Evolutionary conservation across 768 basidiomycete species (phyloP), one percentile per base, ranked within the genome.

Genomic region (Mycena vulgaris): DNA sequence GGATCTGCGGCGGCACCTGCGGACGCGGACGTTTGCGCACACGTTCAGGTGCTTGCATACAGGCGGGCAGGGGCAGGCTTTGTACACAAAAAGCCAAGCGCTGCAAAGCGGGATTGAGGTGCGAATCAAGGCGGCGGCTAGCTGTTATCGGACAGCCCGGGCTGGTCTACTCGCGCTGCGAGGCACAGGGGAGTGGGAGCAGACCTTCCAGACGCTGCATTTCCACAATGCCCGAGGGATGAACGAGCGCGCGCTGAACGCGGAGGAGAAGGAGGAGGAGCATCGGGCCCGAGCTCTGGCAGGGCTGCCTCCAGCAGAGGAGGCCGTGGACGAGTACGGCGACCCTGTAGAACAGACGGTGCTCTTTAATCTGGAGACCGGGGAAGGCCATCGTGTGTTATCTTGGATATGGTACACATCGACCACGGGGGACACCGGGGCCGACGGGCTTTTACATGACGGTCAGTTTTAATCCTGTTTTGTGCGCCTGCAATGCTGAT

Each of bases 321-420:
- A 40, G 16, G 52, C 33, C 31, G 6, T 55, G 16, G 58, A 66
- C 25, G 35, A 53, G 5, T 63, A 52, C 6, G 58, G 59, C 13
- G 68, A 62, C 19, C 19, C 21, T 0, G 37, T 63, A 5, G 68
- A 61, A 19, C 42, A 27, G 11, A 67, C 64, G 27, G 39, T 55
- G 10, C 56, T 61, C 2, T 66, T 64, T 60, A 51, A 37, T 39
- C 40, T 74, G 30, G 63, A 66, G 27, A 40, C 62, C 0, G 65
- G 74, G 10, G 72, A 75, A 31, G 76, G 76, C 0, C 35, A 21
- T 1, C 56, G 73, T 9, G 16, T 30, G 0, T 53, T 73, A 0
- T 76, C 67, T 7, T 77, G 76, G 76, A 75, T 75, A 33, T 76
- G 76, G 75, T 73, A 64, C 37, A 52, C 64, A 1, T 59, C 39